These are phyloP conservation scores for Hemerocallis citrina DNA, from an alignment of 106 monocot species.

Conservation along the genomic window DNA sequence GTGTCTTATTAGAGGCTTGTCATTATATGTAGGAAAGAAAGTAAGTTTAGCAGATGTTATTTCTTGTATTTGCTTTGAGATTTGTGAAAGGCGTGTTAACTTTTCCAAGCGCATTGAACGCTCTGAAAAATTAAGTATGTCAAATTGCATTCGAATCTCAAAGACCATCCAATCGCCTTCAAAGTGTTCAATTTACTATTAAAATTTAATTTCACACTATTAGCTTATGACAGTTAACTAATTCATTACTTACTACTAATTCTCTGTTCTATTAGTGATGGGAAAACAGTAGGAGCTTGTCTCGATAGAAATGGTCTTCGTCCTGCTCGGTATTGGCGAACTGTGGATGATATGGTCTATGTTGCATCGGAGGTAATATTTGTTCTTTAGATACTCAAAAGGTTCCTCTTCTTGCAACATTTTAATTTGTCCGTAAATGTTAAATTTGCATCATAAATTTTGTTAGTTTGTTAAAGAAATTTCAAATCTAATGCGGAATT, in stretches of 20 bases:
- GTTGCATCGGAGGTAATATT: conserved; percentile 87
- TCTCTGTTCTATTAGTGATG: conserved; percentile 45
- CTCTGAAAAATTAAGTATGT: no score
- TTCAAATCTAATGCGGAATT: neutral
- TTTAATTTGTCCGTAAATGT: neutral
- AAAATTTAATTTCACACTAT: no score
- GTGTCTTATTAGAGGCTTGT: no score
- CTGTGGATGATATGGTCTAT: conserved; percentile 75
- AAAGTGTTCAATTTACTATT: no score
- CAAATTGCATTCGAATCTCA: no score
- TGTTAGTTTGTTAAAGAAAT: neutral
- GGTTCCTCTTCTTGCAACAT: neutral
- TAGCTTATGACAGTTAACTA: no score
- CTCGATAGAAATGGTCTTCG: conserved; percentile 95
- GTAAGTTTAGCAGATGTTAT: no score
- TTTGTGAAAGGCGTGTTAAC: no score
- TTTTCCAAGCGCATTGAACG: no score
- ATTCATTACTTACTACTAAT: conserved; percentile 1
- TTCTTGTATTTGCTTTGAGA: no score
- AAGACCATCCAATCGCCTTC: no score
- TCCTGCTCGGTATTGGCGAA: conserved; percentile 94
- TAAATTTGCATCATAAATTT: neutral
- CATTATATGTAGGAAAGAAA: no score
- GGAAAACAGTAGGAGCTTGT: conserved; percentile 82
- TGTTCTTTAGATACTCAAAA: neutral